Conservation (phyloP, 2,329 filamentous ascomycete genomes). For the Colletotrichum gigasporum region DNA sequence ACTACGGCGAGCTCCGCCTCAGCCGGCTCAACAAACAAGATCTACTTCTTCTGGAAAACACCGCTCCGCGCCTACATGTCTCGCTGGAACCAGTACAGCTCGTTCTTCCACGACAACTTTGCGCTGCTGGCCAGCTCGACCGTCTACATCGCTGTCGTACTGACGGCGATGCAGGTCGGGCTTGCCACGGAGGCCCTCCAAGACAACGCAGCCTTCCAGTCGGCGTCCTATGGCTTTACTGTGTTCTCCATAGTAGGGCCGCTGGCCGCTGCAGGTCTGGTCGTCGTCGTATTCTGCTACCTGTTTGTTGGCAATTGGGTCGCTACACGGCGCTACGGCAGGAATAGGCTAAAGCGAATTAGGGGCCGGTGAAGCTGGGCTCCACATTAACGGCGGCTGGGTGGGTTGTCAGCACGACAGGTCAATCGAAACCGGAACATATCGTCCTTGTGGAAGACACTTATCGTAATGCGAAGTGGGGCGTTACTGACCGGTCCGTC, state of each 20-base stretch:
- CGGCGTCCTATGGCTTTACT: conserved; percentile 55
- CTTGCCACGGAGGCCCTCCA: conserved; percentile 41
- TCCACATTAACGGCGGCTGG: no score
- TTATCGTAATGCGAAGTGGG: no score
- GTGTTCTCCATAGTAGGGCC: conserved; percentile 56
- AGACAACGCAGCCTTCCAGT: conserved; percentile 47
- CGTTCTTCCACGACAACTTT: conserved; percentile 54
- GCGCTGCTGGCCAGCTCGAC: conserved; percentile 48
- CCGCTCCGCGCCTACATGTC: conserved; percentile 37
- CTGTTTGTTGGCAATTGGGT: not conserved
- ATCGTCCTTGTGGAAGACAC: no score
- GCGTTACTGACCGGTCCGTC: no score
- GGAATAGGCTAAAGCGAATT: not conserved
- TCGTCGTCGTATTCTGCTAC: conserved; percentile 23
- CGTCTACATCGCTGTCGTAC: conserved; percentile 53
- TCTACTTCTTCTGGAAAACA: conserved; percentile 43
- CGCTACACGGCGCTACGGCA: not conserved
- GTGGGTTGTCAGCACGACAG: no score
- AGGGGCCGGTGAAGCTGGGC: no score
- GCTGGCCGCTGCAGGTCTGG: conserved; percentile 35
- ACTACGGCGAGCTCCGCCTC: conserved; percentile 52
- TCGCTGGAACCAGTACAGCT: conserved; percentile 44
- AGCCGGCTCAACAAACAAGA: conserved; percentile 51
- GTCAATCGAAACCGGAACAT: no score
- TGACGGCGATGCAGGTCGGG: conserved; percentile 60